Conservation (phyloP, 352 stramenopile genomes). For the Phytophthora brassicae region DNA sequence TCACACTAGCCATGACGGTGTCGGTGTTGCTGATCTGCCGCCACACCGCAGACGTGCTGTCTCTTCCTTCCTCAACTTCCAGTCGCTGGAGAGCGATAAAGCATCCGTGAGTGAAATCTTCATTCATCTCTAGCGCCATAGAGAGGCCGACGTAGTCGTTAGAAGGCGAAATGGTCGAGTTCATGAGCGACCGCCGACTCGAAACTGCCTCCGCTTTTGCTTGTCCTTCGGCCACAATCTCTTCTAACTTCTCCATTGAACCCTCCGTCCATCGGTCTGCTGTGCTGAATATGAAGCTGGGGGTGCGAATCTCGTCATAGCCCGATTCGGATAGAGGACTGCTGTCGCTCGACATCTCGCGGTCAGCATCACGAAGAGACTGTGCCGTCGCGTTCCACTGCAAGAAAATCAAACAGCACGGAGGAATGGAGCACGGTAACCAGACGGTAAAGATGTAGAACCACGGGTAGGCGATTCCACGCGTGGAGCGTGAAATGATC, state of each 20-base stretch:
- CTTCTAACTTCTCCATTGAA: slow-evolving; percentile 44
- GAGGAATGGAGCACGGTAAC: slow-evolving; percentile 83
- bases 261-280: slow-evolving; percentile 61
- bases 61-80: slow-evolving; percentile 31
- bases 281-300: slow-evolving; percentile 76
- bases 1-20: slow-evolving; percentile 65
- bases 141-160: slow-evolving; percentile 81
- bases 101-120: slow-evolving; percentile 69
- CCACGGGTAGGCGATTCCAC: slow-evolving; percentile 81
- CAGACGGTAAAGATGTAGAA: slow-evolving; percentile 90
- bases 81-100: slow-evolving; percentile 83
- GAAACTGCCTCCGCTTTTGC: slow-evolving; percentile 27
- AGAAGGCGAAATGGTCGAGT: slow-evolving; percentile 33
- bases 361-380: slow-evolving; percentile 65
- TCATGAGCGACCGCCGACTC: slow-evolving; percentile 24
- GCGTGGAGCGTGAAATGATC: slow-evolving; percentile 62
- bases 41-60: slow-evolving; percentile 50
- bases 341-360: slow-evolving; percentile 42
- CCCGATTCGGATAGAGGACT: slow-evolving; percentile 59
- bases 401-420: slow-evolving; percentile 85
- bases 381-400: slow-evolving; percentile 88
- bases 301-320: slow-evolving; percentile 78
- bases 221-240: slow-evolving; percentile 42
- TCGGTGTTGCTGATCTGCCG: slow-evolving; percentile 81
- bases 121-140: slow-evolving; percentile 83